Percentiles rank a stretch among this genome's conserved stretches.
phyloP scores from a whole-genome alignment of 2,329 filamentous ascomycete species.

The Aspergillus sp. region DNA sequence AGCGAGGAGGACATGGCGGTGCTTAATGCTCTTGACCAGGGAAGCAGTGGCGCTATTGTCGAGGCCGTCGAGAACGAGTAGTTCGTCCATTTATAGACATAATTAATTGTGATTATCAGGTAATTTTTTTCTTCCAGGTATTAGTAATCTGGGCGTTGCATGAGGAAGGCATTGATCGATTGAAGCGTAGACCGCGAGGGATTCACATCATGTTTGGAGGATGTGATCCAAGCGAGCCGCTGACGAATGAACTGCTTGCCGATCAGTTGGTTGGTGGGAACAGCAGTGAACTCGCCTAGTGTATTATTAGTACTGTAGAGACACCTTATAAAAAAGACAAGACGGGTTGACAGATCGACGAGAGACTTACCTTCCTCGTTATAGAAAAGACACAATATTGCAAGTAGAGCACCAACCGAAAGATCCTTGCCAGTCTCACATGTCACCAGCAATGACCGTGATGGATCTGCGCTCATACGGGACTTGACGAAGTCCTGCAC shows the following conservation, averaged over 20 bases:
- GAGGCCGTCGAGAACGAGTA: conserved; percentile 49
- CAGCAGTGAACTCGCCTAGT: conserved; percentile 35
- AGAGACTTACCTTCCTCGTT: conserved; percentile 59
- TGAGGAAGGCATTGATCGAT: conserved; percentile 87
- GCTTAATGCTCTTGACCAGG: conserved; percentile 55
- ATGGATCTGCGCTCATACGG: conserved; percentile 31
- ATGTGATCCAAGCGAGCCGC: conserved; percentile 79
- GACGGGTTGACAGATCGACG: not conserved
- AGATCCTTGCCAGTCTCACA: conserved; percentile 80
- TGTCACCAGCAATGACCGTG: conserved; percentile 57
- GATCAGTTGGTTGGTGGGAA: conserved; percentile 43
- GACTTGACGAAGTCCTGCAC: conserved; percentile 60
- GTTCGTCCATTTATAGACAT: conserved; percentile 13
- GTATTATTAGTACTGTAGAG: conserved; percentile 6
- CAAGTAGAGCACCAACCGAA: conserved; percentile 74
- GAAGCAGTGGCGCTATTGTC: conserved; percentile 50
- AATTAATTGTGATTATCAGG: conserved; percentile 2
- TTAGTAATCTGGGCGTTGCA: conserved; percentile 53
- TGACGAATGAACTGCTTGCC: conserved; percentile 77
- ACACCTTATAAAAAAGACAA: conserved; percentile 13
- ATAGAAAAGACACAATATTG: conserved; percentile 72
- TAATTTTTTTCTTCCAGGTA: not conserved
- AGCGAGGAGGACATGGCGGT: conserved; percentile 58
- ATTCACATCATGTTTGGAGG: conserved; percentile 74
- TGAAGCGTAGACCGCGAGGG: conserved; percentile 83